Evolutionary conservation across 768 basidiomycete genomes (phyloP), one percentile per base, ranked within the genome.

Genomic region (Multifurca ochricompacta): DNA sequence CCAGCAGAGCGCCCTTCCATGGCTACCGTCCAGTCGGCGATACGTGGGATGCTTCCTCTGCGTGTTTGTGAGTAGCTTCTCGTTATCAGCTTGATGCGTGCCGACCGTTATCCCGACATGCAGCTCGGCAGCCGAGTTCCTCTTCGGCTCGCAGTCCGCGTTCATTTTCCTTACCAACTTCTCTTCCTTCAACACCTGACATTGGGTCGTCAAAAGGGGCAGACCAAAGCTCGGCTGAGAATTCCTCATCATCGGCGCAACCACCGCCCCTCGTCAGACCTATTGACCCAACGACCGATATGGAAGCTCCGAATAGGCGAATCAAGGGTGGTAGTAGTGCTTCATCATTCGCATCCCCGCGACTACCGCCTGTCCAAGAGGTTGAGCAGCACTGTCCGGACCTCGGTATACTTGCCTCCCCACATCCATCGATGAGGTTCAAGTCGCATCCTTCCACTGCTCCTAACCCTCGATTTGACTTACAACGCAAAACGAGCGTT

Each of bases 361-460:
- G 48, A 10, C 54, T 56, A 25, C 30, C 48, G 23, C 11, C 54
- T 51, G n/a, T 56, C 36, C 23, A 3, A n/a, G 54, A 56, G 54
- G 48, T 23, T 2, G 41, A 27, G 14, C 23, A 32, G 11, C 5
- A 39, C 9, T 6, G 9, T 19, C 2, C 14, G 35, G 11, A 21
- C 8, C 9, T 2, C 10, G 21, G 23, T 13, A 9, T 37, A 28
- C 34, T 3, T 6, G 5, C n/a, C 27, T 9, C 23, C 14, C 1
- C 42, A 4, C 35, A 25, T 1, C 14, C 35, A 31, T 1, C 31
- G 3, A 10, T 10, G 21, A 37, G 4, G 4, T 5, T 3, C 21
- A 23, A 14, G 6, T 4, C 31, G 1, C 54, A 6, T 6, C 31
- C 50, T 6, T 30, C 27, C 37, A 14, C 19, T 30, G 37, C 50